Conservation (phyloP, 2,329 filamentous ascomycete genomes). For the Aotearoamyces nothofagi region DNA sequence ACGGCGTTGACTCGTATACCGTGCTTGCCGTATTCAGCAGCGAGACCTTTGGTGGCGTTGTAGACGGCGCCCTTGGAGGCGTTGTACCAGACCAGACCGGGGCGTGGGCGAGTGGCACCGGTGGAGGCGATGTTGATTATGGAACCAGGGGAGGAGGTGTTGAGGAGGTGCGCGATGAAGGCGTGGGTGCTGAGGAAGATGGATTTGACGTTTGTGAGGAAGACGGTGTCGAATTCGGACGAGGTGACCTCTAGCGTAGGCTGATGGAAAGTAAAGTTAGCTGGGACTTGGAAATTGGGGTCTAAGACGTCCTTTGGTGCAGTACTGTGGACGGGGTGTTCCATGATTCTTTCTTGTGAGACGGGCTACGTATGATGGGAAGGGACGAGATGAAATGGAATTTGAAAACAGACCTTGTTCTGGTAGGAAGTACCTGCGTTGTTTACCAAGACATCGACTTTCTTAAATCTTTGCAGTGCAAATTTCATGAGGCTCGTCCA, state of each 20-base stretch:
- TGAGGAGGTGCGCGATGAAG: constrained; percentile 43
- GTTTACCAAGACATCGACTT: constrained; percentile 43
- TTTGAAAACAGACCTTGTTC: constrained; percentile 41
- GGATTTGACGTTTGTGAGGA: constrained; percentile 54
- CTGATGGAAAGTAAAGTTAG: no score
- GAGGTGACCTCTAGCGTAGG: constrained; percentile 48
- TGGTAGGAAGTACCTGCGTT: constrained; percentile 43
- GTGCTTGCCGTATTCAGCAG: constrained; percentile 54
- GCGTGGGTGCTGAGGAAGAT: constrained; percentile 45
- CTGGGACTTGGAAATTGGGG: no score
- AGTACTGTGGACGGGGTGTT: no score
- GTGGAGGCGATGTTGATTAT: constrained; percentile 55
- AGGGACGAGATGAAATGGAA: no score
- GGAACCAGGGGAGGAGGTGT: constrained; percentile 36
- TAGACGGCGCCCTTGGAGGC: constrained; percentile 51
- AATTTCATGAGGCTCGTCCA: constrained; percentile 34
- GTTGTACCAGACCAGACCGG: constrained; percentile 55
- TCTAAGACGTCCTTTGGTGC: no score
- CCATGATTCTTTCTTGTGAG: no score
- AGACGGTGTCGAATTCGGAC: constrained; percentile 48
- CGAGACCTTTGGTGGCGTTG: constrained; percentile 47
- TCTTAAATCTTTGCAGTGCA: constrained; percentile 29
- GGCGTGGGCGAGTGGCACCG: constrained; percentile 43
- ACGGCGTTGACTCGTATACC: constrained; percentile 58
- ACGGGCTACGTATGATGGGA: no score